Percentiles rank a stretch among this genome's conserved stretches.
These are phyloP conservation scores for Ustilago tritici DNA, from an alignment of 1,284 basidiomycete genomes.

Conservation along the genomic window DNA sequence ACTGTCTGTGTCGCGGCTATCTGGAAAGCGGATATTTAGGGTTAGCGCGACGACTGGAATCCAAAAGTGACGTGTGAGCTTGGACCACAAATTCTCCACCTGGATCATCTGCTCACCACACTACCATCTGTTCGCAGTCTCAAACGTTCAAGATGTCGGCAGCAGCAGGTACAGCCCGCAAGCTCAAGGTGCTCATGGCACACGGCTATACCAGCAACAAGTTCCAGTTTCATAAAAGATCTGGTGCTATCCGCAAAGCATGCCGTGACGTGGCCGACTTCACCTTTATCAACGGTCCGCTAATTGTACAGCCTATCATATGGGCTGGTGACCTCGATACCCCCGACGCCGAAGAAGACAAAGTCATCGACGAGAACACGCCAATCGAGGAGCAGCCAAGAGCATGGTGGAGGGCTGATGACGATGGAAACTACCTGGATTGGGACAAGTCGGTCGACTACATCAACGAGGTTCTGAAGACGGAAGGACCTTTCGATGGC, in stretches of 20 bases:
- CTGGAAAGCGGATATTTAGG: not conserved
- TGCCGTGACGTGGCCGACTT: conserved; percentile 66
- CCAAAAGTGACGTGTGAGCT: not conserved
- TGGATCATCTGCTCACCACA: not conserved
- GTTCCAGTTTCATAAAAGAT: conserved; percentile 56
- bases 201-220: conserved; percentile 68
- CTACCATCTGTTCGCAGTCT: not conserved
- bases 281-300: conserved; percentile 64
- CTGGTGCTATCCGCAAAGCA: conserved; percentile 63
- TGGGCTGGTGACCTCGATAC: conserved; percentile 55
- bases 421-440: conserved; percentile 55
- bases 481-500: conserved; percentile 66
- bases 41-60: not conserved
- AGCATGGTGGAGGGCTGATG: conserved; percentile 65
- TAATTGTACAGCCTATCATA: conserved; percentile 63
- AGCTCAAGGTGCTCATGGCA: conserved; percentile 62
- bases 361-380: conserved; percentile 50
- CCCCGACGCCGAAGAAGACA: conserved; percentile 52
- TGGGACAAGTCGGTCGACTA: conserved; percentile 60
- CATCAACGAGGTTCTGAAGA: conserved; percentile 51
- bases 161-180: conserved; percentile 33
- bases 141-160: conserved; percentile 19
- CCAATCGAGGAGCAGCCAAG: conserved; percentile 67
- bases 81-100: not conserved
- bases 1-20: not conserved